Evolutionary conservation across 2,329 filamentous ascomycete genomes (phyloP).

Genomic region (Bipolaris zeicola): DNA sequence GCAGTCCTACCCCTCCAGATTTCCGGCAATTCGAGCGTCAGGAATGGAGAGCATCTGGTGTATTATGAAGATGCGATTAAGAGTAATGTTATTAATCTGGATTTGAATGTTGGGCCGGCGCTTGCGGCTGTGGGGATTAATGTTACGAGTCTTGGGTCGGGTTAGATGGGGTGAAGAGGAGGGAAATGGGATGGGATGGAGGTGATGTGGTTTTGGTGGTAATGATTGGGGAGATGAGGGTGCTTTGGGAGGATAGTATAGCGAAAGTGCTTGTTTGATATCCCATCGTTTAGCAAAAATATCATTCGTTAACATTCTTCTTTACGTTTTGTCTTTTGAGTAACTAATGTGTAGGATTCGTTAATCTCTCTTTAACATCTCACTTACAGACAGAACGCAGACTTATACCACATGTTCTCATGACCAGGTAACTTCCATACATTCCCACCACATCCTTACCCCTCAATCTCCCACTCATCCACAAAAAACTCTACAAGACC

Average conservation of each 20-base stretch:
- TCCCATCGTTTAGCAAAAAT: neutral
- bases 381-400: too few species aligned
- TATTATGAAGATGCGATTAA: conserved; percentile 64
- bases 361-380: too few species aligned
- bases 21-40: conserved; percentile 58
- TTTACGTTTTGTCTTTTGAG: neutral
- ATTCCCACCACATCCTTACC: neutral
- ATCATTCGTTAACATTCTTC: neutral
- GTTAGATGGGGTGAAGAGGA: neutral
- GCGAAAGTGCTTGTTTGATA: neutral
- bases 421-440: too few species aligned
- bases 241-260: neutral
- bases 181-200: neutral
- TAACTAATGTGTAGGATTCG: neutral
- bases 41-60: conserved; percentile 57
- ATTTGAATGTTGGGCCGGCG: conserved; percentile 53
- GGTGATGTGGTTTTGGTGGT: neutral
- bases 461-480: conserved; percentile 40
- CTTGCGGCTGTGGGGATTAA: conserved; percentile 36
- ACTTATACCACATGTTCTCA: too few species aligned
- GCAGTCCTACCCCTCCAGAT: conserved; percentile 63
- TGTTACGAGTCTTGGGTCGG: conserved; percentile 18
- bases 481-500: conserved; percentile 41
- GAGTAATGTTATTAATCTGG: conserved; percentile 57
- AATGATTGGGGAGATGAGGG: neutral